Base-by-base conservation (phyloP, 495 filamentous ascomycete genomes). In the Neurospora sp. region DNA sequence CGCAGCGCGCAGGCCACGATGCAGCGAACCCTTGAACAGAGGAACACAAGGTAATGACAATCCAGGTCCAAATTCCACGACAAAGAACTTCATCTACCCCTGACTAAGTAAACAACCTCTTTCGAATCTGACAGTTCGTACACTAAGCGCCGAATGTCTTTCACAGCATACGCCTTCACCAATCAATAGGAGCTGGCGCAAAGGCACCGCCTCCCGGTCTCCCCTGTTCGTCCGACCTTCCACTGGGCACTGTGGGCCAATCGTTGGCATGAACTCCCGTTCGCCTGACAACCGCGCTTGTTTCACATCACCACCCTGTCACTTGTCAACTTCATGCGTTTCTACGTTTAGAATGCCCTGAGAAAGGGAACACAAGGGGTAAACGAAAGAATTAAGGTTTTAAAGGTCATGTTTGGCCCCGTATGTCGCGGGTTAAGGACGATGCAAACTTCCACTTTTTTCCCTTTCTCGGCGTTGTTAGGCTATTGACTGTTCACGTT, bases 251-350 rank as follows among this genome's bases (percentile, higher is more conserved):
- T 18, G 54, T 62, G 7, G 11, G 37, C 72, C 72, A 73, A 69
- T 73, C 72, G 20, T 69, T 66, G 69, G 40, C 72, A 11, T 41
- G 2, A 18, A 35, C 66, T 9, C 40, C 38, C 9, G 40, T 37
- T 71, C 27, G 31, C 62, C 41, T 71, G 42, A 71, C 16, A 73
- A 71, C 72, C 39, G 72, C 72, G 72, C 72, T 37, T 71, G 72
- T 73, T 73, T 71, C 71, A 72, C 44, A 44, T 54, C 35, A n/a
- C 35, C 16, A 72, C 35, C 71, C 31, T 44, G 42, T 44, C 35
- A 59, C 54, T 59, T 20, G 23, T 59, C 71, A 54, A 72, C 71
- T 44, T 72, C 35, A 72, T 72, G 54, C 54, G 27, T 62, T 62
- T 35, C 27, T 12, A 14, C 5, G 12, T 35, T 62, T 62, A 72